Percentiles rank a stretch among this genome's conserved stretches.
Conservation (phyloP, 306 rosid genomes). For the Acacia crassicarpa region DNA sequence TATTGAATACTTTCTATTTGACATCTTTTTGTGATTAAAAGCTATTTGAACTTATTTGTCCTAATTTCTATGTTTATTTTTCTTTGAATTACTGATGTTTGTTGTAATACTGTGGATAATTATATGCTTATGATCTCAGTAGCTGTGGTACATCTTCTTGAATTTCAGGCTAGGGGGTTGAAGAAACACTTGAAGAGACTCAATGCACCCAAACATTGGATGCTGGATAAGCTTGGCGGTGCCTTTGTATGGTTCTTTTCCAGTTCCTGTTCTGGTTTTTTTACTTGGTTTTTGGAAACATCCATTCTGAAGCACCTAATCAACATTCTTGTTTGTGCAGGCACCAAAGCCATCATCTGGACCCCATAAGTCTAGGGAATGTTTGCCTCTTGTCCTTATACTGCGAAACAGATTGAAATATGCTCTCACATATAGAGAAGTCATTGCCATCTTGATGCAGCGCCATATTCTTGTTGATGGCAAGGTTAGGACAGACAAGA, state of each 20-base stretch:
- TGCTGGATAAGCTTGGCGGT: constrained; percentile 79
- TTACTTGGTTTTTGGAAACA: not conserved
- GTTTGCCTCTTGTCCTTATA: constrained; percentile 61
- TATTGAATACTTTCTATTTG: not conserved
- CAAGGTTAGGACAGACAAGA: constrained; percentile 59
- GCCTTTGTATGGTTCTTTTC: constrained; percentile 35
- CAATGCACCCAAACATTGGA: constrained; percentile 79
- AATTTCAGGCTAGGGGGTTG: constrained; percentile 71
- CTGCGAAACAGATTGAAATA: constrained; percentile 57
- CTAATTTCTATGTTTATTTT: not conserved
- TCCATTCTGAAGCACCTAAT: not conserved
- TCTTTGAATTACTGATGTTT: not conserved
- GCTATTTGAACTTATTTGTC: not conserved
- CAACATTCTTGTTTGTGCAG: constrained; percentile 27
- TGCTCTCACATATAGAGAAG: constrained; percentile 67
- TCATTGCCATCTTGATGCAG: constrained; percentile 60
- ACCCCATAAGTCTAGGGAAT: constrained; percentile 65
- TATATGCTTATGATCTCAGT: not conserved
- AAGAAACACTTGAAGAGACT: constrained; percentile 75
- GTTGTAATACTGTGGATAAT: too few relatives aligned
- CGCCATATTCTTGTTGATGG: constrained; percentile 61
- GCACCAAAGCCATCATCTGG: constrained; percentile 76
- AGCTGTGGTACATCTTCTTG: not conserved
- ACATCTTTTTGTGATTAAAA: not conserved
- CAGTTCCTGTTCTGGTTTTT: not conserved